Percentiles rank a stretch among this genome's conserved stretches.
Evolutionary conservation across 2,329 filamentous ascomycete species (phyloP).

Genomic region (Ambrosiella xylebori): DNA sequence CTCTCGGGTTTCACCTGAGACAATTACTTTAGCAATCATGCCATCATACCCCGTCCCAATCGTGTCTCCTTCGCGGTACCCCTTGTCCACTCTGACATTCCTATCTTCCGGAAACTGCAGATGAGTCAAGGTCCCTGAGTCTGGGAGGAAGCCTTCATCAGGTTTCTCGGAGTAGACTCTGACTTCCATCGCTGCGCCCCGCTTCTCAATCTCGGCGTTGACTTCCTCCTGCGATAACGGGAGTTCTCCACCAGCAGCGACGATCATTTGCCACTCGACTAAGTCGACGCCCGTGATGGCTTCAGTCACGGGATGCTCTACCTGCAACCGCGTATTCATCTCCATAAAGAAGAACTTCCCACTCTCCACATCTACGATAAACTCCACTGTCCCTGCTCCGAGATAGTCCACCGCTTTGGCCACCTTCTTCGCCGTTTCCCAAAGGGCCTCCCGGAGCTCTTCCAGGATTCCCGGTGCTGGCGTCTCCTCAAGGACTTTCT

Average conservation of each 20-base stretch:
- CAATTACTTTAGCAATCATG: conserved; percentile 97
- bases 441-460: conserved; percentile 40
- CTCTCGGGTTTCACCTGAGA: conserved; percentile 60
- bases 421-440: conserved; percentile 47
- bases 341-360: conserved; percentile 71
- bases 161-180: conserved; percentile 95
- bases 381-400: conserved; percentile 82
- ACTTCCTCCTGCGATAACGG: conserved; percentile 45
- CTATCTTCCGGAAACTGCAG: conserved; percentile 54
- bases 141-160: conserved; percentile 78
- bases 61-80: conserved; percentile 78
- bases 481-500: conserved; percentile 83
- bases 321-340: conserved; percentile 78
- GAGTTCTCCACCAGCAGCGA: conserved; percentile 38
- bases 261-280: conserved; percentile 91
- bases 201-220: conserved; percentile 52
- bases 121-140: conserved; percentile 76
- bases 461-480: conserved; percentile 54
- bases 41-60: conserved; percentile 93
- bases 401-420: conserved; percentile 68
- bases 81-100: conserved; percentile 79
- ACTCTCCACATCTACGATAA: conserved; percentile 69
- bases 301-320: conserved; percentile 83
- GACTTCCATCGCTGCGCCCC: conserved; percentile 84
- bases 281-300: conserved; percentile 56